phyloP scores from a whole-genome alignment of 1,284 basidiomycete species.

The Cryptococcus amylolentus region DNA sequence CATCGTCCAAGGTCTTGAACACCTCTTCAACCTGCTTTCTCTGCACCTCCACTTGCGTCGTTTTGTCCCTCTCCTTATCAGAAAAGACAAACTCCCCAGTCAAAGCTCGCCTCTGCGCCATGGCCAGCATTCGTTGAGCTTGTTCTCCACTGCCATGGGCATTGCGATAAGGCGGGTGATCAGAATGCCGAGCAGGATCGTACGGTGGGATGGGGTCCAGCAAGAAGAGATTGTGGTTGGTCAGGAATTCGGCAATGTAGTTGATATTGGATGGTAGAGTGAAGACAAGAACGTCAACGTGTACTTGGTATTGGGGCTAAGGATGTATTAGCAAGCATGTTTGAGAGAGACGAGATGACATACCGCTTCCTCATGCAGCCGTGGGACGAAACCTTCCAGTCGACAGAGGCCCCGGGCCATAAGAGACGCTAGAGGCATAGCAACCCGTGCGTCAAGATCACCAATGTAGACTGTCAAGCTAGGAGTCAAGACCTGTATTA shows the following conservation, averaged over 20 bases:
- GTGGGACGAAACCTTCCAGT: conserved; percentile 62
- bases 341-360: conserved; percentile 15
- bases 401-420: conserved; percentile 75
- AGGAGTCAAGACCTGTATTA: conserved; percentile 69
- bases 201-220: conserved; percentile 66
- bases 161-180: conserved; percentile 71
- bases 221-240: conserved; percentile 65
- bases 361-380: conserved; percentile 47
- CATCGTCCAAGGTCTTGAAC: conserved; percentile 81
- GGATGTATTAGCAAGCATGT: background rate
- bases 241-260: conserved; percentile 72
- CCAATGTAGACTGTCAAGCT: conserved; percentile 62
- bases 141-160: conserved; percentile 61
- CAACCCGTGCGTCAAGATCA: conserved; percentile 78
- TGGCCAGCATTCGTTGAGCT: conserved; percentile 21
- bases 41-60: conserved; percentile 85
- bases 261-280: conserved; percentile 86
- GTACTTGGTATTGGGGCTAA: conserved; percentile 44
- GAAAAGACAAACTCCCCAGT: conserved; percentile 4
- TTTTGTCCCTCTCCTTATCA: conserved; percentile 52
- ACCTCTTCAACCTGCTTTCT: conserved; percentile 89
- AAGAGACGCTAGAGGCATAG: conserved; percentile 72
- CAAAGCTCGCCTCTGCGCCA: conserved; percentile 16
- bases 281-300: conserved; percentile 81
- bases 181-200: conserved; percentile 58